These are phyloP conservation scores for Silene noctiflora DNA, from an alignment of 179 eudicot species.

Conservation along the genomic window DNA sequence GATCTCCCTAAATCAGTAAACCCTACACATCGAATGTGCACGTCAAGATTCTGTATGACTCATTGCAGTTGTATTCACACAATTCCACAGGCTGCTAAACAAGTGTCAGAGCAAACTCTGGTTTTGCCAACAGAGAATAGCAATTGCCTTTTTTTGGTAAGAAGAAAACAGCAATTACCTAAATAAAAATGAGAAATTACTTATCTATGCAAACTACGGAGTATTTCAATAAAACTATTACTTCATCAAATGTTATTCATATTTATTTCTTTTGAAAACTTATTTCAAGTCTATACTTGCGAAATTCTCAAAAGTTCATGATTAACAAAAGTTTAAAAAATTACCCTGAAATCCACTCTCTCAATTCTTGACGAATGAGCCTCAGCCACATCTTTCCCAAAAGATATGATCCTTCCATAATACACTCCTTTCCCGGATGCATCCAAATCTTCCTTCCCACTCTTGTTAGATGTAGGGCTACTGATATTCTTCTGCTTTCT, in stretches of 20 bases:
- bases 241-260: neutral
- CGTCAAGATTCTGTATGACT: neutral
- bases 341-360: constrained; percentile 78
- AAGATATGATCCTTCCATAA: constrained; percentile 85
- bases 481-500: constrained; percentile 48
- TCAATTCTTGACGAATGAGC: constrained; percentile 56
- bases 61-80: neutral
- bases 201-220: neutral
- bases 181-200: too few relatives aligned
- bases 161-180: too few relatives aligned
- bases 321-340: constrained; percentile 5
- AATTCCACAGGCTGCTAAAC: too few relatives aligned
- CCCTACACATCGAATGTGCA: neutral
- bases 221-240: neutral
- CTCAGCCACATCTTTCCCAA: constrained; percentile 79
- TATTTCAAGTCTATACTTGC: neutral
- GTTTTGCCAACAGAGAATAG: too few relatives aligned
- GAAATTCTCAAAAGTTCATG: neutral
- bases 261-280: neutral
- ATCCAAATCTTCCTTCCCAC: constrained; percentile 30
- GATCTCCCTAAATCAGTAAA: neutral
- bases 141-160: too few relatives aligned
- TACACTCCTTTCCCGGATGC: constrained; percentile 34
- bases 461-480: constrained; percentile 31
- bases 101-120: neutral